These are phyloP conservation scores for Senna siamea DNA, from an alignment of 306 rosid genomes.

Conservation along the genomic window DNA sequence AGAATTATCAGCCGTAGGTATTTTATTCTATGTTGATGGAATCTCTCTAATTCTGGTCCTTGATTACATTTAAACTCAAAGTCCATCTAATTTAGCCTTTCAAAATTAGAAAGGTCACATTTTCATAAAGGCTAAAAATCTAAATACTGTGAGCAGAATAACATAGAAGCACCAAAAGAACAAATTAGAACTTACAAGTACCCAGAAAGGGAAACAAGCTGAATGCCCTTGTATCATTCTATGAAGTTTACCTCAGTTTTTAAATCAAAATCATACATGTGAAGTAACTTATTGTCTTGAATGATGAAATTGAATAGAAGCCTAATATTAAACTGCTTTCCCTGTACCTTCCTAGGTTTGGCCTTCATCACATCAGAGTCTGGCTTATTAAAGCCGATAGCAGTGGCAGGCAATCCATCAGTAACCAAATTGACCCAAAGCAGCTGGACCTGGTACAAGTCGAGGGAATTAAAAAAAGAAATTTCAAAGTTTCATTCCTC, in stretches of 20 bases:
- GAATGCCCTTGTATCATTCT: neutral
- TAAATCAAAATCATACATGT: slow-evolving; percentile 16
- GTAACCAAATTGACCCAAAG: slow-evolving; percentile 99
- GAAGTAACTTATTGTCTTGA: slow-evolving; percentile 19
- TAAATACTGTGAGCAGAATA: neutral
- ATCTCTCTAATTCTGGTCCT: neutral
- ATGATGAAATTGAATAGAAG: slow-evolving; percentile 25
- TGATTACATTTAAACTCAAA: neutral
- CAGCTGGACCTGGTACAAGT: slow-evolving; percentile 77
- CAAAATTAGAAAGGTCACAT: neutral
- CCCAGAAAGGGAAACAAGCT: neutral
- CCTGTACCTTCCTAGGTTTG: slow-evolving; percentile 88
- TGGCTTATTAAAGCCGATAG: slow-evolving; percentile 96
- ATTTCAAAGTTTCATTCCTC: slow-evolving; percentile 18
- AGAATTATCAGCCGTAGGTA: too few species aligned
- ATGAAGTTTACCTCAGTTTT: neutral
- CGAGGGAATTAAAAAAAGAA: neutral
- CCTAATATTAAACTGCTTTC: slow-evolving; percentile 15
- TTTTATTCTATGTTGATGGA: neutral
- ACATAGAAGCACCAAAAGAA: neutral
- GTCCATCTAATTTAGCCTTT: too few species aligned
- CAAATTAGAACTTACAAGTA: neutral
- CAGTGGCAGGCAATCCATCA: slow-evolving; percentile 98
- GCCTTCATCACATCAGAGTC: slow-evolving; percentile 97
- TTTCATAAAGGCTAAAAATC: neutral